Base-by-base conservation (phyloP, 2,329 filamentous ascomycete genomes). In the Alternaria novae-zelandiae region DNA sequence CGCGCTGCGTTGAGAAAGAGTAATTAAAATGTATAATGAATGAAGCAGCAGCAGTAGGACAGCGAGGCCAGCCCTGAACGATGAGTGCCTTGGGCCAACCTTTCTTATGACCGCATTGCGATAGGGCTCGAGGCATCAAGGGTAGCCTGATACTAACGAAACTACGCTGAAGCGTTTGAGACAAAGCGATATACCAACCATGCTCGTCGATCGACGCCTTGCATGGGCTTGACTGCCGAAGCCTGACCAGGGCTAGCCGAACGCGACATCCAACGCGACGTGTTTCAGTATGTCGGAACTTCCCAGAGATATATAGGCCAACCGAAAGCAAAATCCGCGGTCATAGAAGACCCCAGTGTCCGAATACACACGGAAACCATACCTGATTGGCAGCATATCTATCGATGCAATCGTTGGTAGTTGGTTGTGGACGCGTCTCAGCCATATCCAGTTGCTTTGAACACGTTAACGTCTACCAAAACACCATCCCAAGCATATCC, bases 211-310 rank as follows among this genome's bases (percentile, higher is more conserved):
- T 41, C 43, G 28, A 25, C 46, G n/a, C 30, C 26, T 41, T 46
- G 36, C 45, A 46, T 44, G 15, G 41, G 44, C 23, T 26, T 6
- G 32, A 51, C 58, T 61, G 62, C 51, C 50, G 53, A 54, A 45
- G 49, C 56, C 57, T 54, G 43, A 57, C 7, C 5, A 5, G 7
- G 41, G 30, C 25, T 44, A 28, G 41, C 28, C 11, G 49, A n/a
- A 25, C 17, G 32, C 25, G 41, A 44, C 45, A 17, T 65, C 43
- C 59, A 44, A 65, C 44, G 59, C 53, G 53, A n/a, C 43, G 47
- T 50, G 64, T 67, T 67, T 67, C 64, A 65, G 45, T 41, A 15
- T 20, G 55, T 57, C 51, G 21, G 55, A 56, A 63, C 53, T 54
- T 63, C 30, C 51, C 32, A 23, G 13, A 41, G 20, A 25, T 53